Conservation (phyloP, 768 basidiomycete genomes). For the Suillus paluster region DNA sequence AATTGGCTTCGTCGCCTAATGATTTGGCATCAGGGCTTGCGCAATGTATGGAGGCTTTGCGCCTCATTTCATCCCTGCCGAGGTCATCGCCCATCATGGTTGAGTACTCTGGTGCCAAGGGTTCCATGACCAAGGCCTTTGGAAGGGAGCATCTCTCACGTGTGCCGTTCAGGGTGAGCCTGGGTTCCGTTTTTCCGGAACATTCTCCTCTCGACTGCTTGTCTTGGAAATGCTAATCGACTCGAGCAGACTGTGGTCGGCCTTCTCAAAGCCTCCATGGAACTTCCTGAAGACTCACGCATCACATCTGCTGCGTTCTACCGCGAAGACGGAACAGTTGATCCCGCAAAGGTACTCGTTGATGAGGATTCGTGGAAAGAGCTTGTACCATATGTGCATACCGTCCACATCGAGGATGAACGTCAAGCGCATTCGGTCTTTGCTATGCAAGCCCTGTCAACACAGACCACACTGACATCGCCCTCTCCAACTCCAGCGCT, state of each 20-base stretch:
- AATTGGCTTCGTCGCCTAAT: slow-evolving; percentile 36
- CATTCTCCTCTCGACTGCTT: background rate
- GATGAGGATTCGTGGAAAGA: slow-evolving; percentile 40
- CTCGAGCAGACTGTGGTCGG: slow-evolving; percentile 26
- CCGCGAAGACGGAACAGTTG: slow-evolving; percentile 34
- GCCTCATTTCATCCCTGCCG: slow-evolving; percentile 34
- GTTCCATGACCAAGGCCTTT: slow-evolving; percentile 30
- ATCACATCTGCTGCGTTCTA: slow-evolving; percentile 31
- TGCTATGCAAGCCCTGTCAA: slow-evolving; percentile 15
- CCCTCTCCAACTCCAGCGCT: background rate
- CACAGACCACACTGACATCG: slow-evolving; percentile 8
- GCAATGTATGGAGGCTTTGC: slow-evolving; percentile 37
- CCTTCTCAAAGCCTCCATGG: slow-evolving; percentile 28
- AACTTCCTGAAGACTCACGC: slow-evolving; percentile 23
- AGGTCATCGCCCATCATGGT: slow-evolving; percentile 33
- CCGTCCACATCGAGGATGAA: slow-evolving; percentile 36
- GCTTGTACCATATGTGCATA: slow-evolving; percentile 34
- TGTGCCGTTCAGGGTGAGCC: slow-evolving; percentile 35
- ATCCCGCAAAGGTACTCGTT: slow-evolving; percentile 24
- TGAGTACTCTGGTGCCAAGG: slow-evolving; percentile 21
- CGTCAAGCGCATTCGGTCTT: slow-evolving; percentile 11
- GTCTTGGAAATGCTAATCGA: background rate
- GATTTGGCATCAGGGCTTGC: slow-evolving; percentile 37
- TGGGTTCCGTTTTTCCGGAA: background rate
- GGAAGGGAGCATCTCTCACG: slow-evolving; percentile 36